Percentiles rank a stretch among this genome's conserved stretches.
Evolutionary conservation across 768 basidiomycete genomes (phyloP).

Genomic region (Leccinum arenicola): DNA sequence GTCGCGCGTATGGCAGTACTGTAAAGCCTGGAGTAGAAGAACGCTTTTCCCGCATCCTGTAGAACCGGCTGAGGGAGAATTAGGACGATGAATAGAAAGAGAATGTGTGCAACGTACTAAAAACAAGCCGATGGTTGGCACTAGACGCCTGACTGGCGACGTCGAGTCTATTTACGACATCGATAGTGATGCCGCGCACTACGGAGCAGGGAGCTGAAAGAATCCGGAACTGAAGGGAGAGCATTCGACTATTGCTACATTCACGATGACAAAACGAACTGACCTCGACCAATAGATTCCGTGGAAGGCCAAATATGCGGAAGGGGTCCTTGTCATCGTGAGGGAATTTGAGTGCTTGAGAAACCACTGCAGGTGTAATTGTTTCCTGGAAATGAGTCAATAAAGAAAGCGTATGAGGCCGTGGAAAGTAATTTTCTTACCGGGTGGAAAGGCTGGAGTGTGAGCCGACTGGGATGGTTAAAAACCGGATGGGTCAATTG

Average conservation of each 20-base stretch:
- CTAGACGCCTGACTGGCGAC: slow-evolving; percentile 49
- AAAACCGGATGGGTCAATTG: slow-evolving; percentile 43
- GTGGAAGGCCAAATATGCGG: slow-evolving; percentile 71
- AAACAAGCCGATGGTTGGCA: slow-evolving; percentile 50
- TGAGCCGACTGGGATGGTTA: slow-evolving; percentile 33
- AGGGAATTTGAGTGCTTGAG: slow-evolving; percentile 46
- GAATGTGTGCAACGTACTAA: slow-evolving; percentile 49
- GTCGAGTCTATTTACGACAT: slow-evolving; percentile 51
- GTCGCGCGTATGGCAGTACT: slow-evolving; percentile 57
- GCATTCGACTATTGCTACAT: neutral
- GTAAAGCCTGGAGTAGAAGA: slow-evolving; percentile 71
- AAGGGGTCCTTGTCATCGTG: slow-evolving; percentile 47
- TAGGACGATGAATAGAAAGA: neutral
- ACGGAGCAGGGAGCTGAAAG: slow-evolving; percentile 72
- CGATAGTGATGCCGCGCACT: slow-evolving; percentile 64
- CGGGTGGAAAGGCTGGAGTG: slow-evolving; percentile 42
- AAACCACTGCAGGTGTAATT: slow-evolving; percentile 34
- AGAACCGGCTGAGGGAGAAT: slow-evolving; percentile 53
- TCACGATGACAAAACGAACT: slow-evolving; percentile 15
- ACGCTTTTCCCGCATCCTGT: slow-evolving; percentile 81
- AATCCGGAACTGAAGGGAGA: slow-evolving; percentile 53
- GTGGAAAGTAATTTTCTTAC: slow-evolving; percentile 28
- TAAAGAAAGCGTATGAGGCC: neutral
- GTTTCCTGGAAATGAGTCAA: slow-evolving; percentile 27
- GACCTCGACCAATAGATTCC: slow-evolving; percentile 69